Conservation (phyloP, 345 rosid species). For the Iberis pinnata region DNA sequence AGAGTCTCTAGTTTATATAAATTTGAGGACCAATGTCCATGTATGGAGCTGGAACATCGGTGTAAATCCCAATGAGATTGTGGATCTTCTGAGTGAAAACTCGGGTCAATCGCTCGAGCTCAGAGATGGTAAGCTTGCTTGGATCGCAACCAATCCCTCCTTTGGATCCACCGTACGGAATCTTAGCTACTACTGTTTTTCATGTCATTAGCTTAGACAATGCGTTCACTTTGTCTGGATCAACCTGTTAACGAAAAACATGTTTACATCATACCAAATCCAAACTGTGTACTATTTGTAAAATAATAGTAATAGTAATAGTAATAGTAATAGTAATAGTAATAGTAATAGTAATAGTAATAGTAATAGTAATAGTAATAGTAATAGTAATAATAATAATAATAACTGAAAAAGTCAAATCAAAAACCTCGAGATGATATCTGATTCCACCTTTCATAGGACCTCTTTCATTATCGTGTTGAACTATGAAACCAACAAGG, state of each 20-base stretch:
- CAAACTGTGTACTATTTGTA: too few species aligned
- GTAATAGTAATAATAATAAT: too few species aligned
- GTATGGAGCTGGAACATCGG: slow-evolving; percentile 97
- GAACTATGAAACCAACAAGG: slow-evolving; percentile 92
- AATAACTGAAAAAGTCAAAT: too few species aligned
- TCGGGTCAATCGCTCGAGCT: slow-evolving; percentile 79
- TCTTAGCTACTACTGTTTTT: slow-evolving; percentile 95
- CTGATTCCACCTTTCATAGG: slow-evolving; percentile 99
- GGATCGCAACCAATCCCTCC: slow-evolving; percentile 95
- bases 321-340: too few species aligned
- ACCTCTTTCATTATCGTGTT: slow-evolving; percentile 97
- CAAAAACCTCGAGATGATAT: slow-evolving; percentile 89
- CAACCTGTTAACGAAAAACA: slow-evolving; percentile 45
- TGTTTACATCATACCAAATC: not conserved
- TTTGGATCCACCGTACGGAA: slow-evolving; percentile 96
- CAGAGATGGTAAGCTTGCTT: slow-evolving; percentile 53
- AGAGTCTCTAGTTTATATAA: not conserved
- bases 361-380: too few species aligned
- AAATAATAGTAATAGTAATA: too few species aligned
- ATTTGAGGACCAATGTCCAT: slow-evolving; percentile 99
- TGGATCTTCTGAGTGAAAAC: slow-evolving; percentile 97
- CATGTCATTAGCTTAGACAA: slow-evolving; percentile 96
- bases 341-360: too few species aligned
- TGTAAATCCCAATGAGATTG: slow-evolving; percentile 77
- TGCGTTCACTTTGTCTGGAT: slow-evolving; percentile 96